Base-by-base conservation (phyloP, 495 filamentous ascomycete genomes). In the Hypomontagnella submonticulosa region DNA sequence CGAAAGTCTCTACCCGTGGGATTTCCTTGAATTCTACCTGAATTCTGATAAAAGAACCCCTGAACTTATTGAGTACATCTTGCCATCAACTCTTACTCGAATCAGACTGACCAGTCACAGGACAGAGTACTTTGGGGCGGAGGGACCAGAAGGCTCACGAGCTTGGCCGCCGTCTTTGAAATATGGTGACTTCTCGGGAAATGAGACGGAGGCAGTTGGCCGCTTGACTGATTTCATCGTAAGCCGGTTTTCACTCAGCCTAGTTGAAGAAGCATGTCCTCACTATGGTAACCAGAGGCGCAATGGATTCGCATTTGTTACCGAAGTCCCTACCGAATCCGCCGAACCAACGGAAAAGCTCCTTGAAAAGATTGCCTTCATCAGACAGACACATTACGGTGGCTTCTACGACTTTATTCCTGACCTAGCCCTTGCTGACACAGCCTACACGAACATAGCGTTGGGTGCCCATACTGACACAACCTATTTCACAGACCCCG, bases 361-460 rank as follows among this genome's bases (percentile, higher is more conserved):
- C 4, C 80, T 97, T 2, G 85, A 92, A 70, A 85, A 87, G 20
- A 96, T 98, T 51, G 84, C 90, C 7, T 91, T 91, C 63, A 92
- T 97, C 68, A 83, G 91, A 9, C 74, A 86, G 37, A 98, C 94
- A 0, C 94, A 98, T 72, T 98, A 97, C 72, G 94, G 92, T 63
- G 92, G 90, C 20, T 97, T 97, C 78, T 98, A 93, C 83, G 92
- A 96, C 75, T 97, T 98, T 75, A 93, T 89, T 0, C 87, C 93
- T 30, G 91, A 97, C 73, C 84, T 97, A 13, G 86, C 90, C 18
- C 89, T 85, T 71, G 93, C 92, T 72, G 94, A 98, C 71, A 96
- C 89, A 4, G 94, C 94, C n/a, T 98, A 97, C 75, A 97, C 93
- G 11, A 89, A 84, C 57, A 79, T 93, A 50, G 84, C 85, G 5